Evolutionary conservation across 352 stramenopile genomes (phyloP), one percentile per base, ranked within the genome.

Genomic region (Phytophthora citricola): DNA sequence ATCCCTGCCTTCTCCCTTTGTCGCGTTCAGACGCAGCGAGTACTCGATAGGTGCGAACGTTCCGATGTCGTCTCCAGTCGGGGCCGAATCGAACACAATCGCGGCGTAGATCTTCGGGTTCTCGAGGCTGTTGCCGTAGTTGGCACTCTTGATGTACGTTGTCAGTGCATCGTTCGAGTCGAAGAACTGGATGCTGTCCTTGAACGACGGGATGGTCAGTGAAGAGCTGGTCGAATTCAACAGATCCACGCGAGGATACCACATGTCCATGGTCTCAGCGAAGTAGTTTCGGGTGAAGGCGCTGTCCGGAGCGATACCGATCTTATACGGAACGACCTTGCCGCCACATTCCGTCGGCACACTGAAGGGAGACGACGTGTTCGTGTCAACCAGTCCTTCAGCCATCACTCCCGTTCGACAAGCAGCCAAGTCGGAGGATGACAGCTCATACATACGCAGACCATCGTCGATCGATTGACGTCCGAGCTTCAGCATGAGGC

Each of bases 231-330:
- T 51, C 39, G 46, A 61, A 56, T 83, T 71, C 32, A 72, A 15
- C 14, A 83, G 36, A 20, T 60, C 49, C 38, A 87, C 68, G 45
- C 78, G 78, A n/a, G 80, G 83, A 57, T 91, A 89, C 79, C 81
- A 90, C 48, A 61, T 15, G 1, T 63, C 49, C 50, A 89, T 75
- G 9, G 77, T 77, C 50, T 81, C 44, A 34, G 71, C 49, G 52
- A 90, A 90, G 63, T 90, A 90, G 26, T 78, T 59, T 32, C 76
- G 63, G 31, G 81, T 89, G 56, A 88, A 90, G 5, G 66, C 59
- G 15, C 63, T 78, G 59, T 89, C 70, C 0, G 81, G 79, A 0
- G 40, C 75, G 40, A 90, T 83, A 1, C 39, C 81, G 55, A 89
- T 71, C 63, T 90, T 90, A 58, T 76, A 86, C 0, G 82, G 79